These are phyloP conservation scores for Fraxinus angustifolia DNA, from an alignment of 305 asterid genomes.

Conservation along the genomic window DNA sequence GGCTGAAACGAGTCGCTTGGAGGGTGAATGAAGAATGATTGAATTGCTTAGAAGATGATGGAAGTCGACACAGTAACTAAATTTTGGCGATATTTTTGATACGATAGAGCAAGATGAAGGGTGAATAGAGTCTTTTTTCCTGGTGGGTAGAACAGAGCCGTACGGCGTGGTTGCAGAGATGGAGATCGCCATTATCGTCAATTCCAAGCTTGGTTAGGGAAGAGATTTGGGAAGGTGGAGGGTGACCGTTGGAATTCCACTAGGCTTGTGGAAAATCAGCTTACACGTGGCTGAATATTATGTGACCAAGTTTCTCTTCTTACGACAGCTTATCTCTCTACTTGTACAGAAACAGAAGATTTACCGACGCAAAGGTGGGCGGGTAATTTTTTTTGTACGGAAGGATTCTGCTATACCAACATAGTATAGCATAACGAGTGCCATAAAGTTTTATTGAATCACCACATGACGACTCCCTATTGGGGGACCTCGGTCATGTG, in stretches of 20 bases:
- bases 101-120: not conserved
- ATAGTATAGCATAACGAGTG: too few relatives aligned
- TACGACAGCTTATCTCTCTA: too few relatives aligned
- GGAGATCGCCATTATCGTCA: constrained; percentile 41
- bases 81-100: constrained; percentile 19
- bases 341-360: too few relatives aligned
- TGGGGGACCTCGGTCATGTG: too few relatives aligned
- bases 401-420: too few relatives aligned
- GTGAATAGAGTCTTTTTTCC: not conserved
- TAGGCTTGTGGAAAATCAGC: constrained; percentile 18
- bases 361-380: too few relatives aligned
- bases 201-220: not conserved
- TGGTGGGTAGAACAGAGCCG: constrained; percentile 28
- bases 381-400: too few relatives aligned
- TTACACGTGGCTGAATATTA: constrained; percentile 29
- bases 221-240: constrained; percentile 10
- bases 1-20: constrained; percentile 8
- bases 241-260: constrained; percentile 1
- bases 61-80: constrained; percentile 14
- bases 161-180: constrained; percentile 28
- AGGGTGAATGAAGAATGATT: constrained; percentile 6
- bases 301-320: not conserved
- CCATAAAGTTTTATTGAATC: too few relatives aligned
- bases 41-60: constrained; percentile 18
- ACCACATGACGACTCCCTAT: too few relatives aligned